A percentile compares a stretch with the other conserved stretches of the same genome.
phyloP scores from a whole-genome alignment of 805 yeast genomes.

The Metschnikowia baotianmanensis region DNA sequence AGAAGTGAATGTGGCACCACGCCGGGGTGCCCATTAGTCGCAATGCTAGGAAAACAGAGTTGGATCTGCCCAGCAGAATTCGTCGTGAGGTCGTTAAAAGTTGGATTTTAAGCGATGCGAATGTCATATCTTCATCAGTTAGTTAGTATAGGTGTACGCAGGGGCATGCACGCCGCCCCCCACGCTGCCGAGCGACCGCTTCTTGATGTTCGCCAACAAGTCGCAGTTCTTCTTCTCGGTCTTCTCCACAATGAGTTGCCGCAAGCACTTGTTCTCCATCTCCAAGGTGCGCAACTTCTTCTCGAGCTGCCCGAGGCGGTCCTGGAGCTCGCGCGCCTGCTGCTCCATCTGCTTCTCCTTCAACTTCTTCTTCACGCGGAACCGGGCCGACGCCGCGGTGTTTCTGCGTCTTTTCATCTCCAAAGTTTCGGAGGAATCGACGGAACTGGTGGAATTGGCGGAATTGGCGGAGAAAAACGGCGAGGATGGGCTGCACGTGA shows the following conservation, averaged over 20 bases:
- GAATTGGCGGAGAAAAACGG: too few relatives aligned
- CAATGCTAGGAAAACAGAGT: constrained; percentile 21
- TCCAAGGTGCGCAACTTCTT: constrained; percentile 77
- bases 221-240: constrained; percentile 40
- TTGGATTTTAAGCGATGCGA: constrained; percentile 36
- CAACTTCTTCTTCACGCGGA: constrained; percentile 86
- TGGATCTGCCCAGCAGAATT: constrained; percentile 22
- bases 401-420: constrained; percentile 80
- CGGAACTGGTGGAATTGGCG: constrained; percentile 1
- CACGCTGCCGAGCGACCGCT: constrained; percentile 22
- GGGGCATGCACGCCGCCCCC: constrained; percentile 3
- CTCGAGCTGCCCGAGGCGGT: constrained; percentile 63
- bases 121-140: constrained; percentile 20
- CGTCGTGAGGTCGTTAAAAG: constrained; percentile 32
- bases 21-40: constrained; percentile 19
- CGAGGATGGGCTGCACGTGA: background rate
- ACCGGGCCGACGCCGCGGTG: constrained; percentile 93
- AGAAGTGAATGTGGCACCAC: constrained; percentile 17
- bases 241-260: constrained; percentile 80
- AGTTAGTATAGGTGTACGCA: constrained; percentile 35
- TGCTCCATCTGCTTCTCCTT: constrained; percentile 90
- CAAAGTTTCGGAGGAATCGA: background rate
- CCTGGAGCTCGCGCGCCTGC: constrained; percentile 68
- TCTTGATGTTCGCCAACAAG: constrained; percentile 28
- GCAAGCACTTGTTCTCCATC: constrained; percentile 87